Evolutionary conservation across 768 basidiomycete species (phyloP), one percentile per base, ranked within the genome.

Genomic region (Trichaptum fuscoviolaceum): DNA sequence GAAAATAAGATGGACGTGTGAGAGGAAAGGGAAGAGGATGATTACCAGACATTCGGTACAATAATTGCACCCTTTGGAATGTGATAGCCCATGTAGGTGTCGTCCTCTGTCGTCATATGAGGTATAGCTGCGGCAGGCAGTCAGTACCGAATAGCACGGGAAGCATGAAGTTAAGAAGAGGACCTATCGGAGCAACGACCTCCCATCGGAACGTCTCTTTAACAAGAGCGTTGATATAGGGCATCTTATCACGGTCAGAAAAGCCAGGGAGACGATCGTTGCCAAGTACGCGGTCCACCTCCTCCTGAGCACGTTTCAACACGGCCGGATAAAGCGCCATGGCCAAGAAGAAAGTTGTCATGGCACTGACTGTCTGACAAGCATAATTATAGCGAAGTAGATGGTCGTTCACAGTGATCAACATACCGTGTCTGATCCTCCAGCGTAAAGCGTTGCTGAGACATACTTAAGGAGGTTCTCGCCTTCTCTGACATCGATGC

Each of bases 51-150:
- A 67, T 81, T 79, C 10, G 70, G 52, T 6, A 79, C 65, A 8
- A 78, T 68, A 18, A 77, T 70, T 7, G 78, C 73, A 1, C 76
- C 76, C 65, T 75, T 76, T 0, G 79, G 79, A 52, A 82, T 78
- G 63, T 68, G 58, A 62, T 78, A 77, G 0, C 78, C 79, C 23
- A 71, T 68, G 67, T 80, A 81, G 4, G 73, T 66, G 66, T 80
- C 77, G 9, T 80, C 78, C 7, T 71, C 70, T 6, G 64, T 76
- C 10, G 78, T 76, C 24, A 73, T 71, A 67, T 83, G 83, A 17
- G 81, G 80, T 17, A 83, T 69, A 30, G 79, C 82, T 83, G 66
- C 10, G 12, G 15, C 6, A 20, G 7, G 17, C 30, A 3, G 8
- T 3, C 8, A 30, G 2, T 8, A 8, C 30, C 3, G 3, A n/a